Base-by-base conservation (phyloP, 2,329 filamentous ascomycete genomes). In the Arthrobotrys pseudoclavata region DNA sequence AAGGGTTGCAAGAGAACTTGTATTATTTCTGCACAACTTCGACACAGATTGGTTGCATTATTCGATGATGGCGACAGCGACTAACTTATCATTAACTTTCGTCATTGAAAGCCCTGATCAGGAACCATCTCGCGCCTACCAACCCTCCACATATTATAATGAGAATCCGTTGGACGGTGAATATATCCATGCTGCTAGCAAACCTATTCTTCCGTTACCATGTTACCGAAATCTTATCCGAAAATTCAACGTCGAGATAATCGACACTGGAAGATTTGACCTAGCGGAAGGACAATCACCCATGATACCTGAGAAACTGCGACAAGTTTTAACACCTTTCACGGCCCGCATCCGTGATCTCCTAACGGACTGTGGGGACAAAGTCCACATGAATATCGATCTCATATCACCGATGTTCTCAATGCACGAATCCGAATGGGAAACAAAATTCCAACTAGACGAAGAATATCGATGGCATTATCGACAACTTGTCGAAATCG, bases 381-480 rank as follows among this genome's bases (percentile, higher is more conserved):
- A 63, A 15, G 55, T 69, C 22, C 63, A 69, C n/a, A 55, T 75
- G 53, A 63, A 68, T n/a, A 63, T 75, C n/a, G 61, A 63, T 53
- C 37, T 75, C 18, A 50, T 71, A 4, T 63, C 68, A 13, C 68
- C 68, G 1, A 26, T 34, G 18, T 60, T 60, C 26, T 60, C 55
- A 60, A 60, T 60, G 13, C 55, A 60, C 13, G 55, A 60, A 26
- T 60, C 55, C 4, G 55, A 60, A 26, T 64, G 68, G 34, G 61
- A 63, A 13, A 45, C 47, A 4, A 57, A 42, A 24, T 63, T 64
- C 50, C 62, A 66, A 24, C 26, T 63, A 13, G 62, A 71, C 20
- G 47, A 61, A 20, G 31, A 45, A 7, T 71, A 71, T 10, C 31
- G 55, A 42, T 60, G 55, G 55, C 55, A 60, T 20, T 71, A 71